Base-by-base conservation (phyloP, 768 basidiomycete species). In the Sporobolomyces pararoseus region DNA sequence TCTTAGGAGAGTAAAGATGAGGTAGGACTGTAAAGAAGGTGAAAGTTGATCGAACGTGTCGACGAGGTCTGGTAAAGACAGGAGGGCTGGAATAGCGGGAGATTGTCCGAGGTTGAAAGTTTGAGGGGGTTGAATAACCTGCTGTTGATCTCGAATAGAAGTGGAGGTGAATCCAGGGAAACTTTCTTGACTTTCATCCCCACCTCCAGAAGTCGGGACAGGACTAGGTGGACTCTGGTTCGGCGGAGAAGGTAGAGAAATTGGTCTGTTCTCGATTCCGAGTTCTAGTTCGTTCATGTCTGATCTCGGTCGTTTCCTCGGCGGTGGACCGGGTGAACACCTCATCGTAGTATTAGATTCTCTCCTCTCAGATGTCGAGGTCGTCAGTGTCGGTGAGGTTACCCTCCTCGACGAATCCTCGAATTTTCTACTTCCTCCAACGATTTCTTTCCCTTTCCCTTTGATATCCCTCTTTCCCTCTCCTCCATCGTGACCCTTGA, bases 1-100 rank as follows among this genome's bases (percentile, higher is more conserved):
- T 68, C 92, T 88, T 37, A 99, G 83, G 66, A 98, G 86, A 31
- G 91, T 91, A 75, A 97, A 86, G 63, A 98, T 85, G 76, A 96
- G 86, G 79, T 97, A 93, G 7, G 92, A 92, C 81, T 98, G 95
- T 17, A 97, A 82, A 12, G 86, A 83, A 14, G 88, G 83, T 1
- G 94, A 91, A 31, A 98, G 83, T 63, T 80, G 83, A 34, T 86
- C 86, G 80, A 93, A 98, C 73, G 93, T 89, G 10, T 84, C 80
- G 19, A 96, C 84, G 44, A 99, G 82, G 2, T 86, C 84, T 2
- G 94, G 93, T 0, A 99, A 85, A 0, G 95, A 88, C 65, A 95
- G 80, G 47, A 99, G 86, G 0, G 91, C 88, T 9, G 90, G 87
- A 19, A 97, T 80, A n/a, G 79, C 78, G 13, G 66, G 46, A 13